Percentiles rank a stretch among this genome's conserved stretches.
phyloP scores from a whole-genome alignment of 352 stramenopile genomes.

The Phytophthora litchii region DNA sequence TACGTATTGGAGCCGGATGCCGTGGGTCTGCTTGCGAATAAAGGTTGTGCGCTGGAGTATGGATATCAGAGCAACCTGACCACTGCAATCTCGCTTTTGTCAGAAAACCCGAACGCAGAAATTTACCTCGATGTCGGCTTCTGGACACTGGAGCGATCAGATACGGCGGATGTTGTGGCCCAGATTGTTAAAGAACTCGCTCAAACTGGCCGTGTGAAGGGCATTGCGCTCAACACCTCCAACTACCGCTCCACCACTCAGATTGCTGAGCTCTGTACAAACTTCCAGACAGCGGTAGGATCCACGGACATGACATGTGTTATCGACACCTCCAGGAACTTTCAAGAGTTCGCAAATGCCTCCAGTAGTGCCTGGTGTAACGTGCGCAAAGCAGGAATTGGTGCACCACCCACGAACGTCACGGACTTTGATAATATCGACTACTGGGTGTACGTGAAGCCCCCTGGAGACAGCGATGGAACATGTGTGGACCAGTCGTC shows the following conservation, averaged over 20 bases:
- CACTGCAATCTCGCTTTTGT: slow-evolving; percentile 47
- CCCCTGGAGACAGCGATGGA: slow-evolving; percentile 67
- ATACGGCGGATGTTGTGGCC: slow-evolving; percentile 36
- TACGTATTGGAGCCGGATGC: slow-evolving; percentile 79
- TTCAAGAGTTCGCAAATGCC: slow-evolving; percentile 41
- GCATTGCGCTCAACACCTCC: slow-evolving; percentile 79
- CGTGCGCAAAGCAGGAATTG: slow-evolving; percentile 58
- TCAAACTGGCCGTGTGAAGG: slow-evolving; percentile 47
- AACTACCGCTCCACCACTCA: slow-evolving; percentile 70
- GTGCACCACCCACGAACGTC: slow-evolving; percentile 51
- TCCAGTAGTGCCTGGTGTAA: slow-evolving; percentile 72
- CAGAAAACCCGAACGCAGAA: slow-evolving; percentile 62
- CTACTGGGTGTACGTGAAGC: slow-evolving; percentile 78
- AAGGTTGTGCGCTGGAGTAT: slow-evolving; percentile 40
- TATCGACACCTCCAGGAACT: slow-evolving; percentile 74
- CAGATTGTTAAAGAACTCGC: slow-evolving; percentile 52
- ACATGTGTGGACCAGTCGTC: slow-evolving; percentile 46
- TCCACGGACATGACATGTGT: slow-evolving; percentile 54
- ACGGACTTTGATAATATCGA: slow-evolving; percentile 60
- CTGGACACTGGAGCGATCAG: slow-evolving; percentile 49
- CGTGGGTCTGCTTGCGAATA: slow-evolving; percentile 53
- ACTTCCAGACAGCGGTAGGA: slow-evolving; percentile 56
- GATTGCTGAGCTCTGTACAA: slow-evolving; percentile 51
- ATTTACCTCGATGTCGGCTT: slow-evolving; percentile 78
- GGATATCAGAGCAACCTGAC: slow-evolving; percentile 64